Evolutionary conservation across 2,329 filamentous ascomycete genomes (phyloP).

Genomic region (Diaporthe citriasiana): DNA sequence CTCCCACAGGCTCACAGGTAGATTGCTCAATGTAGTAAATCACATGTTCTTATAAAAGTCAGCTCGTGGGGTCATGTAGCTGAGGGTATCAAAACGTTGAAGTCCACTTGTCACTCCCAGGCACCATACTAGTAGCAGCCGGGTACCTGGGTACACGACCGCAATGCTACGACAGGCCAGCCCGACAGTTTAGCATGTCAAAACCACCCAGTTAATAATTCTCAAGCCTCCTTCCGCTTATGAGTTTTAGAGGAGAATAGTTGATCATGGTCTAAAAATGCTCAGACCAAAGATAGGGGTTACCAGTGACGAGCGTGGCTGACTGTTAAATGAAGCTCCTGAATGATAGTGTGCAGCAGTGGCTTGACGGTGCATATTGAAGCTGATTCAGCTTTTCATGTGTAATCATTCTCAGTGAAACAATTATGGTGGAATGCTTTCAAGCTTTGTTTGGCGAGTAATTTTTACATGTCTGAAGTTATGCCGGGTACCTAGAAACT

Average conservation of each 20-base stretch:
- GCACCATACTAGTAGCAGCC: neutral
- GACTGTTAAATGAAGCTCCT: too few relatives aligned
- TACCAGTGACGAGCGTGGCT: too few relatives aligned
- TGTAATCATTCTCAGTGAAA: too few relatives aligned
- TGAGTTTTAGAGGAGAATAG: neutral
- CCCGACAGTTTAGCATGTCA: neutral
- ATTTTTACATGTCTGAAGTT: too few relatives aligned
- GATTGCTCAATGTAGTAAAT: rapidly evolving
- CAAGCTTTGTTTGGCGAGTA: too few relatives aligned
- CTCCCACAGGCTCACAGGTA: neutral
- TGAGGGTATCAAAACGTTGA: neutral
- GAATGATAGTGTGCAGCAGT: too few relatives aligned
- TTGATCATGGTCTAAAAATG: neutral
- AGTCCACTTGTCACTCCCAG: neutral
- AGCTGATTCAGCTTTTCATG: too few relatives aligned
- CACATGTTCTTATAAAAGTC: neutral
- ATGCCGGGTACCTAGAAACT: too few relatives aligned
- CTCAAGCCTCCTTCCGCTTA: too few relatives aligned
- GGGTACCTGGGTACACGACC: too few relatives aligned
- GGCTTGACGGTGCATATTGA: too few relatives aligned
- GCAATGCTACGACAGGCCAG: neutral
- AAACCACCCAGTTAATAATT: neutral
- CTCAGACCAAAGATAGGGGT: neutral
- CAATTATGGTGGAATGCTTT: too few relatives aligned
- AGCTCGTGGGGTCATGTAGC: rapidly evolving